Percentiles rank a stretch among this genome's conserved stretches.
phyloP scores from a whole-genome alignment of 116 monocot genomes.

The Dioscorea cayenensis region DNA sequence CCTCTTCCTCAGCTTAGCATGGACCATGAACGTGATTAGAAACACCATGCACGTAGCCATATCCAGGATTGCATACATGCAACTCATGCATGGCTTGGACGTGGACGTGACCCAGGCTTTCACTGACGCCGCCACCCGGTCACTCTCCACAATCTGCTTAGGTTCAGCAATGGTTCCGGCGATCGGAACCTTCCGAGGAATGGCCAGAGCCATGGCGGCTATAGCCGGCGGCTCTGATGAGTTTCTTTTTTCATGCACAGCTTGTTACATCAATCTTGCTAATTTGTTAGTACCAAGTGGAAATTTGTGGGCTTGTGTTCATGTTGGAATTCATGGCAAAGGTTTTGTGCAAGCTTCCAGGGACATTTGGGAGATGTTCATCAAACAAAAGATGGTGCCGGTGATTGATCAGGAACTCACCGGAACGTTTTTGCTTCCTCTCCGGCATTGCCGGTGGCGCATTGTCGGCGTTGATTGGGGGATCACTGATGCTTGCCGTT shows the following conservation, averaged over 20 bases:
- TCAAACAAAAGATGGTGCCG: conserved; percentile 27
- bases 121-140: conserved; percentile 2
- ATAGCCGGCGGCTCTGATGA: conserved; percentile 44
- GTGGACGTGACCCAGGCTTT: conserved; percentile 16
- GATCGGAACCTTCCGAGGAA: conserved; percentile 17
- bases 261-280: conserved; percentile 38
- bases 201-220: conserved; percentile 33
- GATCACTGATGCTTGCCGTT: conserved; percentile 35
- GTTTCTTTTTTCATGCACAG: conserved; percentile 67
- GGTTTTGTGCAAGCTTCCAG: conserved; percentile 40
- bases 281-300: conserved; percentile 31
- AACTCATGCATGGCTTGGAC: conserved; percentile 9
- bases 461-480: conserved; percentile 31
- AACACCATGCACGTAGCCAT: conserved; percentile 36
- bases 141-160: conserved; percentile 36
- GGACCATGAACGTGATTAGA: conserved; percentile 68
- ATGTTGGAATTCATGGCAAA: conserved; percentile 39
- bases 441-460: conserved; percentile 41
- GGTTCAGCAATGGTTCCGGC: conserved; percentile 36
- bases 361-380: conserved; percentile 52
- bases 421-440: conserved; percentile 64
- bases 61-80: conserved; percentile 34
- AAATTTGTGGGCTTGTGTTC: conserved; percentile 75
- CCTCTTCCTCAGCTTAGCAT: conserved; percentile 52
- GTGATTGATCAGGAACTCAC: conserved; percentile 58